Evolutionary conservation across 2,329 filamentous ascomycete species (phyloP), one percentile per base, ranked within the genome.

Genomic region (Byssothecium circinans): DNA sequence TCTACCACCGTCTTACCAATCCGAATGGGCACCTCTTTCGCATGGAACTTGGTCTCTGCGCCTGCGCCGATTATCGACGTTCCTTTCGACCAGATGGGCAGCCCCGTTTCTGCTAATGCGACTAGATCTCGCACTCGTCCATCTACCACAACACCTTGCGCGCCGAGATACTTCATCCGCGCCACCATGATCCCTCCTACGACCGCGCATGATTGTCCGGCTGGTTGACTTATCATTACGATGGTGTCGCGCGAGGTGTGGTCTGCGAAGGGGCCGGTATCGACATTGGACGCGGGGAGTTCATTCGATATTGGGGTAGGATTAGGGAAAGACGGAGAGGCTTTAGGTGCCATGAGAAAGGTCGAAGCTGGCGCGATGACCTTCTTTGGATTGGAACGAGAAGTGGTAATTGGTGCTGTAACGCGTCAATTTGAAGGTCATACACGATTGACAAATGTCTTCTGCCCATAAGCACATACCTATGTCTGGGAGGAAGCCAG

Each of bases 141-240:
- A 56, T 83, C 79, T 7, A 89, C 83, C n/a, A 90, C 72, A 10
- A 86, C 78, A 2, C 78, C 86, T 55, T 76, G 75, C 15, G 81
- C 81, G 12, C 81, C 80, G 10, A 85, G 75, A 12, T 78, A 66
- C 59, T 83, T 82, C 79, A 90, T 87, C 17, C 87, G 77, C 23
- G 81, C 74, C 4, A 85, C 87, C 80, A 90, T 87, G 54, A 91
- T 88, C 15, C 87, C 87, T n/a, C 88, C 88, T 5, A 88, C 78
- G 7, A 88, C 79, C 5, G 87, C 87, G 68, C 87, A 89, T 42
- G 77, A 78, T 64, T 89, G 86, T 1, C 75, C 78, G 0, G 74
- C 61, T 0, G 86, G 85, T 60, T 90, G 86, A 51, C 82, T 80
- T 49, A 90, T 78, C 3, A 91, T 73, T 3, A 85, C 81, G 43